A percentile compares a stretch with the other conserved stretches of the same genome.
phyloP scores from a whole-genome alignment of 1,284 basidiomycete genomes.

The Trichosporon ovoides region DNA sequence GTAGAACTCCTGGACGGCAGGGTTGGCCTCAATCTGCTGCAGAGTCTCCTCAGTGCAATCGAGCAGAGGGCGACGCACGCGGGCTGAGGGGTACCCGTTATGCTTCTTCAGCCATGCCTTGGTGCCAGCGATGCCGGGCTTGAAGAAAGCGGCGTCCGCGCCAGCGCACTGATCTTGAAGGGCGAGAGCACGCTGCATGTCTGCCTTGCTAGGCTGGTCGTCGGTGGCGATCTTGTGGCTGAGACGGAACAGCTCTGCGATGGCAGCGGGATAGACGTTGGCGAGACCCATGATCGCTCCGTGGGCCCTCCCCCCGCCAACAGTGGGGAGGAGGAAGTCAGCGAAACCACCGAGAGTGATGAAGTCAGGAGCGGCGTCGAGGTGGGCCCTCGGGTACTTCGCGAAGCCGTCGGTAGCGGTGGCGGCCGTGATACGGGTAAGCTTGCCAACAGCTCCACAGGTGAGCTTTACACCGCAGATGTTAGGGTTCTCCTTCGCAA shows the following conservation, averaged over 20 bases:
- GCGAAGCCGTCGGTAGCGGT: constrained; percentile 61
- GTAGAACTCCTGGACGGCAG: constrained; percentile 63
- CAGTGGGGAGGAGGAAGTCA: constrained; percentile 70
- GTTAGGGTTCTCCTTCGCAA: constrained; percentile 57
- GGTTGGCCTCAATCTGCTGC: constrained; percentile 61
- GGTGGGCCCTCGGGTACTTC: constrained; percentile 61
- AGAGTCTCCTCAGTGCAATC: constrained; percentile 57
- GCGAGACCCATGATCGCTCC: constrained; percentile 77
- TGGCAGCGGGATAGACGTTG: constrained; percentile 65
- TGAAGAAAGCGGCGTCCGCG: constrained; percentile 73
- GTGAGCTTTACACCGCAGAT: constrained; percentile 79
- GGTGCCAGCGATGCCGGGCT: constrained; percentile 71
- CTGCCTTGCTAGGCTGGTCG: constrained; percentile 51
- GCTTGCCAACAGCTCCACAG: constrained; percentile 83
- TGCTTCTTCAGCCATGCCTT: constrained; percentile 70
- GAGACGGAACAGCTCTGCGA: constrained; percentile 61
- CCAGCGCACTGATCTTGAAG: constrained; percentile 73
- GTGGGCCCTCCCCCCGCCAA: constrained; percentile 56
- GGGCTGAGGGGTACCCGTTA: constrained; percentile 60
- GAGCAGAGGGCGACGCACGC: constrained; percentile 67
- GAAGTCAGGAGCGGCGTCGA: constrained; percentile 52
- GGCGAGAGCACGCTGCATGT: constrained; percentile 64
- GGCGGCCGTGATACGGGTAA: constrained; percentile 69
- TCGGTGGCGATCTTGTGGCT: constrained; percentile 54
- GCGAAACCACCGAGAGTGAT: constrained; percentile 70